phyloP scores from a whole-genome alignment of 495 filamentous ascomycete genomes.

The Trichoderma asperelloides region DNA sequence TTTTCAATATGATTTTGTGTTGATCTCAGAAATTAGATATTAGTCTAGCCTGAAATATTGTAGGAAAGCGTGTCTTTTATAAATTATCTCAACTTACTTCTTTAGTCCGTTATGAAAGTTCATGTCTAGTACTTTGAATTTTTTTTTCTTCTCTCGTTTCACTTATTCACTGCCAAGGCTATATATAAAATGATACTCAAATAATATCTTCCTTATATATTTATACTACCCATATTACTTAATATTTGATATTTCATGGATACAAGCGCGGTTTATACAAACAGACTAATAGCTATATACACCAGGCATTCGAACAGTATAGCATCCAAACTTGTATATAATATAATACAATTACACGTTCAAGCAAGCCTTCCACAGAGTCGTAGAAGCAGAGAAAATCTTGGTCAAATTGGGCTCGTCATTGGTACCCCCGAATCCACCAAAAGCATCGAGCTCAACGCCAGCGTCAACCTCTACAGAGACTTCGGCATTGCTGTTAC shows the following conservation, averaged over 20 bases:
- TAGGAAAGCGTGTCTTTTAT: neutral
- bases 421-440: neutral
- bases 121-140: too few relatives aligned
- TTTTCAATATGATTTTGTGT: neutral
- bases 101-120: too few relatives aligned
- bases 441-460: conserved; percentile 9
- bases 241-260: too few relatives aligned
- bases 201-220: neutral
- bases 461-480: conserved; percentile 1
- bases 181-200: too few relatives aligned
- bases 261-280: too few relatives aligned
- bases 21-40: neutral
- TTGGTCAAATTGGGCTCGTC: neutral
- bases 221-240: too few relatives aligned
- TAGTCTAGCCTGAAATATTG: neutral
- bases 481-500: conserved; percentile 2
- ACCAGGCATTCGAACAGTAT: neutral
- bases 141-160: too few relatives aligned
- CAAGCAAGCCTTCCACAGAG: neutral
- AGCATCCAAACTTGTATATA: neutral
- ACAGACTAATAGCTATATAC: too few relatives aligned
- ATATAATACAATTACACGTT: neutral
- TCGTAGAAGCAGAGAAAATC: neutral
- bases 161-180: too few relatives aligned
- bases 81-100: too few relatives aligned